Conservation (phyloP, 768 basidiomycete genomes). For the Chalciporus pseudorubinellus region DNA sequence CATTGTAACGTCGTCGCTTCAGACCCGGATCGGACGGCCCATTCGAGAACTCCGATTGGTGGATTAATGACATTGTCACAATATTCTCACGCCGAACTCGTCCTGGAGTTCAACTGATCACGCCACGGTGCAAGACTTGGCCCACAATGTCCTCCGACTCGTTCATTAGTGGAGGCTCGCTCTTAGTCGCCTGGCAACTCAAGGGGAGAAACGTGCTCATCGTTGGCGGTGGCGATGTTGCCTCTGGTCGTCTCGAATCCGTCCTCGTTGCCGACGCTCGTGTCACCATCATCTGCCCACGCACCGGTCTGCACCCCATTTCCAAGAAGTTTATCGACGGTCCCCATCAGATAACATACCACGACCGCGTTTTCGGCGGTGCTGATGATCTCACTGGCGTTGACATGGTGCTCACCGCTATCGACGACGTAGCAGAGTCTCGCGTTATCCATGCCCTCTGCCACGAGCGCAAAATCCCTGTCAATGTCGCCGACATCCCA, state of each 20-base stretch:
- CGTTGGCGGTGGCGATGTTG: conserved; percentile 92
- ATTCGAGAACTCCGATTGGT: too few relatives aligned
- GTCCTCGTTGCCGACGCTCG: conserved; percentile 77
- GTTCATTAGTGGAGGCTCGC: conserved; percentile 56
- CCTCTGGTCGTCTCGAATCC: conserved; percentile 82
- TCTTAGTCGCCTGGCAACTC: conserved; percentile 94
- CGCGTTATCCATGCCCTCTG: conserved; percentile 70
- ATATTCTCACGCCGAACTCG: too few relatives aligned
- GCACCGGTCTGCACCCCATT: conserved; percentile 58
- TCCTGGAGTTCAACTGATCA: too few relatives aligned
- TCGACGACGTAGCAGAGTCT: conserved; percentile 76
- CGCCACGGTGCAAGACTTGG: too few relatives aligned
- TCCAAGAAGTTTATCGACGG: conserved; percentile 52
- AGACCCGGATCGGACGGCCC: too few relatives aligned
- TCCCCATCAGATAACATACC: conserved; percentile 55
- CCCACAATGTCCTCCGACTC: conserved; percentile 10
- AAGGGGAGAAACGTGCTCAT: conserved; percentile 80
- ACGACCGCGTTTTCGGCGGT: conserved; percentile 64
- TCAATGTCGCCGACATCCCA: conserved; percentile 97
- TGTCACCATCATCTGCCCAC: conserved; percentile 77
- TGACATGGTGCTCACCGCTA: conserved; percentile 91
- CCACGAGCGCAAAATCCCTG: conserved; percentile 68
- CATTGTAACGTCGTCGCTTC: too few relatives aligned
- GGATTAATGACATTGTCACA: neutral
- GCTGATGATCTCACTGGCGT: conserved; percentile 63